Base-by-base conservation (phyloP, 441 rosid genomes). In the Syzygium syzygioides region DNA sequence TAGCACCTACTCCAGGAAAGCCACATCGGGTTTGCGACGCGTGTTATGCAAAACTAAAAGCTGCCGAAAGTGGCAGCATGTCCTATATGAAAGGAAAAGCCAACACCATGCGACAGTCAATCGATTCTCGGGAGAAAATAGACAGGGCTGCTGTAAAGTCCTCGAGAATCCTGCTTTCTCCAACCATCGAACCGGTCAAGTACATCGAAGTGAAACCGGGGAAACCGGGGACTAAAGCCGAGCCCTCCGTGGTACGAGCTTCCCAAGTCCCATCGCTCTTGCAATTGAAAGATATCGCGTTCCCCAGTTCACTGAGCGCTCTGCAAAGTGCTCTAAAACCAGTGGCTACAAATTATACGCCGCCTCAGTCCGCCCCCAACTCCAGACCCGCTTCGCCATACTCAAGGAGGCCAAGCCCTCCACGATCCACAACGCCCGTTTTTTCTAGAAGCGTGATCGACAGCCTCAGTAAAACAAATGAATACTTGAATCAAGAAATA, bases 1-100 rank as follows among this genome's bases (percentile, higher is more conserved):
- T 97, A 88, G 99, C 99, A 87, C 99, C 99, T 79, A 97, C 99
- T 85, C 98, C 99, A 9, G 98, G 99, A 66, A 97, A 96, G 89
- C 99, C 99, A 0, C 98, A 96, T 89, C 97, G 99, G 1, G 99
- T 97, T 45, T 97, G 99, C n/a, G 99, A 96, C 90, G 91, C 98
- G 4, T 97, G 99, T 90, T 96, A 93, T 88, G 87, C 92, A n/a
- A 97, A 97, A 90, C 95, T 97, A 41, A 97, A 97, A 94, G 94
- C 98, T 30, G 93, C 94, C 0, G 99, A 97, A 41, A 88, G 95
- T 28, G 93, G 96, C 85, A 90, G 85, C 87, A 86, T 87, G 79
- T 86, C 89, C 18, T 91, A 88, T 87, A 88, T 88, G 62, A 94
- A 60, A 86, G 92, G 96, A 87, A 95, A 93, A 87, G 34, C 60